Percentiles rank a stretch among this genome's conserved stretches.
These are phyloP conservation scores for Colletotrichum caudatum DNA, from an alignment of 2,329 filamentous ascomycete species.

Conservation along the genomic window DNA sequence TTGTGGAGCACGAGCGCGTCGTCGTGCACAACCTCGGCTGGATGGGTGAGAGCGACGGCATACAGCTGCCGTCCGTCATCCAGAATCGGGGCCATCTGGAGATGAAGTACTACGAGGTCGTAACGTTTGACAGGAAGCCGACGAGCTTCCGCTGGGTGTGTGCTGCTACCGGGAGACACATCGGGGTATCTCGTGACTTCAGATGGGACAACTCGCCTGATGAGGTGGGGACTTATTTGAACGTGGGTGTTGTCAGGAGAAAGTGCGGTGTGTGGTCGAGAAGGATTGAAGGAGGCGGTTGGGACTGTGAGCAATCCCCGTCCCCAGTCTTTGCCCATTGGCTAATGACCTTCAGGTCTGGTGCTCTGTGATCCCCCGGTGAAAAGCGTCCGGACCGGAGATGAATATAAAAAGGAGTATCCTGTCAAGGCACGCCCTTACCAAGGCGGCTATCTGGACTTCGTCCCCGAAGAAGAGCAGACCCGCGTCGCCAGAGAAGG, in stretches of 20 bases:
- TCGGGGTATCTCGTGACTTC: conserved; percentile 43
- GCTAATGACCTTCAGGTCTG: conserved; percentile 35
- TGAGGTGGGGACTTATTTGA: conserved; percentile 40
- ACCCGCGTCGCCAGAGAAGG: conserved; percentile 23
- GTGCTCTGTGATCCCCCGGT: conserved; percentile 45
- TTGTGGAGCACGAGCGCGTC: conserved; percentile 46
- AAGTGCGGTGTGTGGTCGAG: conserved; percentile 45
- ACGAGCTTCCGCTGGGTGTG: conserved; percentile 45
- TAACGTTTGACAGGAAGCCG: conserved; percentile 42
- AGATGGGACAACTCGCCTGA: conserved; percentile 32
- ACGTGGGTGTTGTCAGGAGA: conserved; percentile 43
- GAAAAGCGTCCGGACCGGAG: conserved; percentile 41
- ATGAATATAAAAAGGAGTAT: conserved; percentile 37
- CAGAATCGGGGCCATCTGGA: conserved; percentile 38
- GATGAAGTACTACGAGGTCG: conserved; percentile 45
- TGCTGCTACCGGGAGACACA: conserved; percentile 44
- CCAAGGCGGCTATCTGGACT: conserved; percentile 46
- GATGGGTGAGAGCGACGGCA: conserved; percentile 44
- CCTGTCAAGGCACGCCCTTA: conserved; percentile 43
- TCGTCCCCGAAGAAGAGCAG: conserved; percentile 44
- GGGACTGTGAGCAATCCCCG: conserved; percentile 42
- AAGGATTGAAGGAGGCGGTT: conserved; percentile 36
- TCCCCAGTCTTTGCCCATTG: background rate
- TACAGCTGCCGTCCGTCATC: conserved; percentile 44
- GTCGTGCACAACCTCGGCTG: conserved; percentile 44